These are phyloP conservation scores for Hydrangea macrophylla DNA, from an alignment of 148 eudicot genomes.

Conservation along the genomic window DNA sequence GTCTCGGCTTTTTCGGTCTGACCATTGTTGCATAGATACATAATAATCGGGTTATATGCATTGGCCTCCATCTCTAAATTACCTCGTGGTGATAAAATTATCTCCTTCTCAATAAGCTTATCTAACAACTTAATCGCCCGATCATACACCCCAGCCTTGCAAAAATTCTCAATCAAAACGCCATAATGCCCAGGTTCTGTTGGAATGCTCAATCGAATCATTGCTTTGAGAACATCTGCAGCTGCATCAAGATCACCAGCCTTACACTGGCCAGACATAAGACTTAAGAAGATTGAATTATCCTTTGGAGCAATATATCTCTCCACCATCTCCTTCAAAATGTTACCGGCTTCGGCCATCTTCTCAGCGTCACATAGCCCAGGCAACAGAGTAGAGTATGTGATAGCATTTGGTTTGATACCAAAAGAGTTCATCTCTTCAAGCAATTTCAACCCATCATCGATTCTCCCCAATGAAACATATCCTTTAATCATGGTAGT, in stretches of 20 bases:
- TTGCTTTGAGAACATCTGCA: slow-evolving; percentile 70
- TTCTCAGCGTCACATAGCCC: slow-evolving; percentile 87
- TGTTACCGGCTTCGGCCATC: slow-evolving; percentile 54
- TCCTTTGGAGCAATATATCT: slow-evolving; percentile 57
- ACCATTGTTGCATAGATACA: slow-evolving; percentile 70
- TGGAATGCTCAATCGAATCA: slow-evolving; percentile 66
- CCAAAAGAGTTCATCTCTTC: slow-evolving; percentile 76
- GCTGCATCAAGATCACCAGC: slow-evolving; percentile 80
- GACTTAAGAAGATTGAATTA: slow-evolving; percentile 55
- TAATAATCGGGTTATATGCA: slow-evolving; percentile 75
- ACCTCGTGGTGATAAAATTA: slow-evolving; percentile 58
- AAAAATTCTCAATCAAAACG: slow-evolving; percentile 65
- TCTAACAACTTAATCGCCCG: slow-evolving; percentile 68
- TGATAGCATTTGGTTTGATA: slow-evolving; percentile 65
- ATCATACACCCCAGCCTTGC: slow-evolving; percentile 64
- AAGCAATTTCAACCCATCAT: slow-evolving; percentile 73
- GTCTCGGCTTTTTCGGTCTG: slow-evolving; percentile 72
- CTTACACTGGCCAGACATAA: slow-evolving; percentile 68
- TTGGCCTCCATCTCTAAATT: slow-evolving; percentile 61
- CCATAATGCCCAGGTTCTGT: slow-evolving; percentile 94
- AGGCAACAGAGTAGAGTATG: slow-evolving; percentile 77
- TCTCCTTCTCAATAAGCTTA: slow-evolving; percentile 78
- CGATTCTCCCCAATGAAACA: slow-evolving; percentile 57
- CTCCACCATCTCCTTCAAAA: slow-evolving; percentile 78
- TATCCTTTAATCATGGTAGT: slow-evolving; percentile 93